Base-by-base conservation (phyloP, 805 yeast genomes). In the Saturnispora gosingensis region DNA sequence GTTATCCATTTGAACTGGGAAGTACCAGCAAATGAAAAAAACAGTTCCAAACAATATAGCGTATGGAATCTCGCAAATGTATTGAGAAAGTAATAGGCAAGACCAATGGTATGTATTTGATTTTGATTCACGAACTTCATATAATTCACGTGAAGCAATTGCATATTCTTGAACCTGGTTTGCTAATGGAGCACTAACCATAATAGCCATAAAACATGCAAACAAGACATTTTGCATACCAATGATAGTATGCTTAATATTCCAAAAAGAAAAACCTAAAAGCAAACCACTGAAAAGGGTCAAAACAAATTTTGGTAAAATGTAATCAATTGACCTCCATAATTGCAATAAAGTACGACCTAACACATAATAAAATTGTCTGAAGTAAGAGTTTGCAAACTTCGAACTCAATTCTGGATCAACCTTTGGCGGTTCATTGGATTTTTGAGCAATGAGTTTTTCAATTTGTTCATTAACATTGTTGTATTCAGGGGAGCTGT, bases 41-140 rank as follows among this genome's bases (percentile, higher is more conserved):
- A 83, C 28, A 1, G 87, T 76, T 3, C 75, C 67, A 55, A 70
- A 67, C 18, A 74, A 56, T 32, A 76, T 57, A 52, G 75, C 74
- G 67, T 79, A 84, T 2, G 89, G 88, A 24, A 82, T 58, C 62
- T 84, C 91, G 53, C 72, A 72, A 15, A 78, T 38, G 54, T 70
- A 70, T 58, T 81, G 82, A 6, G 82, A 65, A n/a, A 81, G 45
- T 45, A 82, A 60, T 65, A 84, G 65, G 38, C 75, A 65, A 28
- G 80, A 71, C 90, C 90, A 84, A 59, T 81, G 83, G 70, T 80
- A 84, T 40, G 86, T 85, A 61, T 83, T 83, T 5, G 87, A 80
- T 53, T 80, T 76, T 22, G 80, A 72, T 61, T 84, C 91, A 60
- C 91, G 74, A 15, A 78, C 85, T 64, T 84, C 89, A 60, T 68